These are phyloP conservation scores for Eimeria tenella DNA, from an alignment of 169 alveolate species.

Conservation along the genomic window DNA sequence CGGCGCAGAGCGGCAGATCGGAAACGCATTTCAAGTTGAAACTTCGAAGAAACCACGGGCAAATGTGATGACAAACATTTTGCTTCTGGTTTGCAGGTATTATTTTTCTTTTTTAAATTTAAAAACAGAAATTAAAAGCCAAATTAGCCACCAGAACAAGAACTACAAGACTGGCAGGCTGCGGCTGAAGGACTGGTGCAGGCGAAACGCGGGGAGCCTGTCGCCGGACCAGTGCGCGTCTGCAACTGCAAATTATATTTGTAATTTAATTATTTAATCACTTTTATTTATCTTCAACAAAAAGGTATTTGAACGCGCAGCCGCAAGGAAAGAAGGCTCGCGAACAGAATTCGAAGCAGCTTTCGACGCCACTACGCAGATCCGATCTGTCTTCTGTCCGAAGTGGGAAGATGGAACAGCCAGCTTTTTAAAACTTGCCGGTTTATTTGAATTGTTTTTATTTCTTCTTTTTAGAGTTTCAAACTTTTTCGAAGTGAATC, in stretches of 20 bases:
- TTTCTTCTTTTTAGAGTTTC: background rate
- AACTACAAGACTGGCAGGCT: background rate
- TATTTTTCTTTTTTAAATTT: background rate
- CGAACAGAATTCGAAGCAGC: background rate
- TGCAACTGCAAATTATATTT: background rate
- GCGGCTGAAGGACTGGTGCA: slow-evolving; percentile 20
- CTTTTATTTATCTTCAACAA: background rate
- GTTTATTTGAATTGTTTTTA: background rate
- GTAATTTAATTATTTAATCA: background rate
- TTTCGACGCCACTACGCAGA: background rate
- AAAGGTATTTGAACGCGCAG: background rate
- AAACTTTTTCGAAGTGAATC: slow-evolving; percentile 3
- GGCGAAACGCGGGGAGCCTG: slow-evolving; percentile 21
- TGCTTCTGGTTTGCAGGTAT: slow-evolving; percentile 31
- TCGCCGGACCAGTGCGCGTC: slow-evolving; percentile 32
- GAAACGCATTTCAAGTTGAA: background rate
- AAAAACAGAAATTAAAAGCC: background rate
- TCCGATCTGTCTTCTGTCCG: background rate
- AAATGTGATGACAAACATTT: background rate
- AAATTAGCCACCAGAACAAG: slow-evolving; percentile 16
- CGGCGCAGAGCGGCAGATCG: no score
- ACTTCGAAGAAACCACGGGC: background rate
- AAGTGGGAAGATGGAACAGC: background rate
- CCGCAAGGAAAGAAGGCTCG: background rate
- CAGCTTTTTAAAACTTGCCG: background rate